Evolutionary conservation across 305 asterid species (phyloP).

Genomic region (Solanum hybrid): DNA sequence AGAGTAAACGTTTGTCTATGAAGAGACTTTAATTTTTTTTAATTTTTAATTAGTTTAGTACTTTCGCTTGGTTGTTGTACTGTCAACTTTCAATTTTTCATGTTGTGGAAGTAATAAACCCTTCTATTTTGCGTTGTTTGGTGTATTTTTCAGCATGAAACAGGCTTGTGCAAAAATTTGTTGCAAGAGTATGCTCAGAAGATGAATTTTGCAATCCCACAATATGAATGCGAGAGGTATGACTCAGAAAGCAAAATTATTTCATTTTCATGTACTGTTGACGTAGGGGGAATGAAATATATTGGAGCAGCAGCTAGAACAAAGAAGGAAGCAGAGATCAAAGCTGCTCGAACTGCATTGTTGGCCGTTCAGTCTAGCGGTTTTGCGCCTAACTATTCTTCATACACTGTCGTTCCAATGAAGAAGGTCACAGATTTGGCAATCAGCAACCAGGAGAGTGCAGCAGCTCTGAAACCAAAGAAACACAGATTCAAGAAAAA

Average conservation of each 20-base stretch:
- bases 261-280: conserved; percentile 51
- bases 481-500: conserved; percentile 45
- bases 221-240: conserved; percentile 48
- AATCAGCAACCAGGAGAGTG: conserved; percentile 40
- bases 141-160: conserved; percentile 61
- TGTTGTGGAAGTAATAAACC: background rate
- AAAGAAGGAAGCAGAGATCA: conserved; percentile 87
- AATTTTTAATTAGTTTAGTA: background rate
- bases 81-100: background rate
- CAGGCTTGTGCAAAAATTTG: conserved; percentile 86
- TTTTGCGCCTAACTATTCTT: conserved; percentile 25
- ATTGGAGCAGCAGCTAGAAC: conserved; percentile 68
- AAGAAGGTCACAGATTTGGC: conserved; percentile 46
- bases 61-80: background rate
- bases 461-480: conserved; percentile 52
- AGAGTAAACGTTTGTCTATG: background rate
- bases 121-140: background rate
- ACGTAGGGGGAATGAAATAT: conserved; percentile 72
- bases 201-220: conserved; percentile 81
- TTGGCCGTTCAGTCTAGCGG: conserved; percentile 62
- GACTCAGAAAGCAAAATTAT: conserved; percentile 30
- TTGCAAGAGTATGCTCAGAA: conserved; percentile 93
- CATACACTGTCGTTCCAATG: conserved; percentile 67
- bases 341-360: conserved; percentile 89
- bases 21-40: too few species aligned